Conservation (phyloP, 331 rosid species). For the Quercus phellos region DNA sequence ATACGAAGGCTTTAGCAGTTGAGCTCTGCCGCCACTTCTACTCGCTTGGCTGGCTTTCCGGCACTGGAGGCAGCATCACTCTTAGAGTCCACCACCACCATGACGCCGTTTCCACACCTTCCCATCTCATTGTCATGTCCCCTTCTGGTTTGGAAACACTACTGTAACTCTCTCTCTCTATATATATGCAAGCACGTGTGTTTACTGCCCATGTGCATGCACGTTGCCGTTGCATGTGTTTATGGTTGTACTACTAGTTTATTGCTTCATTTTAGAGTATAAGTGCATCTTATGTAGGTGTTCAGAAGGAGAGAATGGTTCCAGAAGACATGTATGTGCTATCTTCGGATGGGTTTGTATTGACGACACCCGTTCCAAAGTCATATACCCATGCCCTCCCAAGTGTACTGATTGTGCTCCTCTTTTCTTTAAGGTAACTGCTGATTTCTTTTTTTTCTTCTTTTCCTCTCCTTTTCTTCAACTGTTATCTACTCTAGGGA, state of each 20-base stretch:
- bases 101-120: slow-evolving; percentile 60
- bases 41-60: slow-evolving; percentile 86
- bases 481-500: no score
- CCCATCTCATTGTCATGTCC: slow-evolving; percentile 73
- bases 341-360: slow-evolving; percentile 54
- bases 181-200: not conserved
- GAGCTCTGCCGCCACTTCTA: slow-evolving; percentile 94
- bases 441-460: not conserved
- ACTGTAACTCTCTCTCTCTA: no score
- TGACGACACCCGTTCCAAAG: slow-evolving; percentile 70
- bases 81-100: slow-evolving; percentile 77
- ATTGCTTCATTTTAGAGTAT: not conserved
- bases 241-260: no score
- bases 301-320: slow-evolving; percentile 86
- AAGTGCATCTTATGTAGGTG: slow-evolving; percentile 46
- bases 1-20: slow-evolving; percentile 61
- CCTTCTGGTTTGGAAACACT: slow-evolving; percentile 59
- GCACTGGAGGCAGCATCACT: slow-evolving; percentile 92
- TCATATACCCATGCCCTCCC: slow-evolving; percentile 78
- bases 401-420: slow-evolving; percentile 80
- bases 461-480: not conserved
- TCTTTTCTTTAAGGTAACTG: slow-evolving; percentile 73
- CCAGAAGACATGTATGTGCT: slow-evolving; percentile 79
- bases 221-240: no score
- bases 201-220: no score